Evolutionary conservation across 345 rosid species (phyloP), one percentile per base, ranked within the genome.

Genomic region (Syzygium grande): DNA sequence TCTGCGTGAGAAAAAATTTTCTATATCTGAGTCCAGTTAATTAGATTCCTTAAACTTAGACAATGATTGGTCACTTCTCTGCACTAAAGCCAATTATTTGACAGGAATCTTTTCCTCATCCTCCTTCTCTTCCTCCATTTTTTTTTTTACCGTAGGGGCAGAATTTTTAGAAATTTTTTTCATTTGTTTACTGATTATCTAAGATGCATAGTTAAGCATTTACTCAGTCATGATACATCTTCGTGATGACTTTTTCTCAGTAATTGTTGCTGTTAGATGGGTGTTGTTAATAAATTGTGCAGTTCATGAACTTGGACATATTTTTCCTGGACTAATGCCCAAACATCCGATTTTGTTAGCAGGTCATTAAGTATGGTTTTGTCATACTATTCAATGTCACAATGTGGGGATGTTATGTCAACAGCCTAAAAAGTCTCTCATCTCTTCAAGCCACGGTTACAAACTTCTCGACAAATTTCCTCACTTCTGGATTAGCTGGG

Each of bases 341-440:
- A 34, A 21, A 34, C 1, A 73, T 34, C 7, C 2, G 12, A 34
- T 17, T 16, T 51, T 29, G 84, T 54, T 55, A 14, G 52, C 94
- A 97, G 99, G 63, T 94, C 7, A 29, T 94, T 14, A 93, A 89
- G 89, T 96, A 94, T 88, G 93, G 96, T 34, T 52, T 94, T 89
- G 94, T 97, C 65, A 89, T 95, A 79, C 29, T 94, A 4, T 96
- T 94, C 88, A 97, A 97, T 58, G 92, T 95, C 52, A 90, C 91
- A 49, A 96, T 97, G 98, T 97, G 99, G 99, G 98, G 94, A 87
- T 97, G 99, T 88, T 96, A 95, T 85, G 95, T 97, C 78, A 94
- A 93, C 92, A 97, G 99, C 92, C 94, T 97, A 53, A 96, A 93
- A 92, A 94, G 96, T 88, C 96, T 97, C n/a, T 95, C 98, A 1